Evolutionary conservation across 805 yeast species (phyloP), one percentile per base, ranked within the genome.

Genomic region (Scheffersomyces ergatensis): DNA sequence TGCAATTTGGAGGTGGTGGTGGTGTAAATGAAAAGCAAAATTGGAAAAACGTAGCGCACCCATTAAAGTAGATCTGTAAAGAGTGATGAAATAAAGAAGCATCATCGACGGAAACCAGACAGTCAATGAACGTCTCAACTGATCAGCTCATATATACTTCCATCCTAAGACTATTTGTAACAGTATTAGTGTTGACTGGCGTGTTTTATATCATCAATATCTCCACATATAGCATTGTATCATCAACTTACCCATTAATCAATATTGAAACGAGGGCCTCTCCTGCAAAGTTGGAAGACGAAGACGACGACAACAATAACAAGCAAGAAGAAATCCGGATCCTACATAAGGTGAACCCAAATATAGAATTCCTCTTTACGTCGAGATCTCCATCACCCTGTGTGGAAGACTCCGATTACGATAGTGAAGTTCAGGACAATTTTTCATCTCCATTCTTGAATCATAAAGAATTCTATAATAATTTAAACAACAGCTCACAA

Each of bases 401-500:
- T 29, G 32, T 9, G 5, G 32, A 29, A 14, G 32, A 29, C 5
- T 29, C 32, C 5, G 35, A 32, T 31, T 24, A 20, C 30, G 45
- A 37, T 12, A 37, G 42, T 17, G 50, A 42, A 36, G 36, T 31
- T 14, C 25, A 27, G 32, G 50, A 47, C 36, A 32, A 34, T 16
- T n/a, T 47, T 15, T 12, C 38, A 12, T 5, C 18, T 6, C 27
- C 44, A 8, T 43, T 45, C 19, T 32, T 45, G 18, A 43, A 43
- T 24, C 48, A 38, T 25, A 36, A 17, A 17, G 33, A 36, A 3
- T 53, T 56, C 36, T 56, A 55, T 36, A 41, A 42, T 33, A 51
- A 58, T 40, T 53, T 67, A 37, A 69, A 70, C 52, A 68, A 63
- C 47, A 68, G 74, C 48, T 65, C 72, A 2, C 74, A 66, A 47